Conservation (phyloP, 768 basidiomycete species). For the Podaxis sp. region DNA sequence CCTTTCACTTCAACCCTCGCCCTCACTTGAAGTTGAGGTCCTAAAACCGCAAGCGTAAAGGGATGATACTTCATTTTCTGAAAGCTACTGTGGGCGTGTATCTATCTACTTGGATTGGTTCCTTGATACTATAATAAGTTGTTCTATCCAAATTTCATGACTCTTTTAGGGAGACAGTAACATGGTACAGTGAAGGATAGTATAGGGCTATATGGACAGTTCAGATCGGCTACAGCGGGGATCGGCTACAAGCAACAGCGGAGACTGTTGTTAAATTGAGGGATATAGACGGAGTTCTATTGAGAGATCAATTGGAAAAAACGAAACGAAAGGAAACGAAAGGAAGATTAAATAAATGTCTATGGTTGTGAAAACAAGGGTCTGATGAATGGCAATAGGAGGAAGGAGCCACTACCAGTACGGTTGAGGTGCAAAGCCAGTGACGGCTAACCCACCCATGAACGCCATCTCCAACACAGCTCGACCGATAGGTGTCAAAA, state of each 20-base stretch:
- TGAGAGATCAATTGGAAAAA: background rate
- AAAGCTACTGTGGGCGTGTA: background rate
- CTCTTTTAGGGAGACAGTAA: background rate
- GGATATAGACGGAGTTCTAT: background rate
- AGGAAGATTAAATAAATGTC: background rate
- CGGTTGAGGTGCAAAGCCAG: slow-evolving; percentile 36
- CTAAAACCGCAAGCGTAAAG: background rate
- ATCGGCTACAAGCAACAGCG: background rate
- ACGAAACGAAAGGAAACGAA: background rate
- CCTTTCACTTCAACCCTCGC: background rate
- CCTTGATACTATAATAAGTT: background rate
- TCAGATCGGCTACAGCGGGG: slow-evolving; percentile 1
- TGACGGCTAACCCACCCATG: slow-evolving; percentile 48
- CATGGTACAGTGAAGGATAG: slow-evolving; percentile 3
- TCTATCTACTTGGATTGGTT: background rate
- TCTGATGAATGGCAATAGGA: background rate
- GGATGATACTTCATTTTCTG: background rate
- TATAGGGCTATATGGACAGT: slow-evolving; percentile 5
- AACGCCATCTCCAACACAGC: slow-evolving; percentile 56
- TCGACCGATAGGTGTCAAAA: slow-evolving; percentile 46
- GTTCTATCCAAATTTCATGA: background rate
- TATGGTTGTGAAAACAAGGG: background rate
- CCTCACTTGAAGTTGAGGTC: background rate
- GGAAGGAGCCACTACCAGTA: slow-evolving; percentile 12
- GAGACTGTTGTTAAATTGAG: background rate